Evolutionary conservation across 2,329 filamentous ascomycete genomes (phyloP), one percentile per base, ranked within the genome.

Genomic region (Diaporthe destruens): DNA sequence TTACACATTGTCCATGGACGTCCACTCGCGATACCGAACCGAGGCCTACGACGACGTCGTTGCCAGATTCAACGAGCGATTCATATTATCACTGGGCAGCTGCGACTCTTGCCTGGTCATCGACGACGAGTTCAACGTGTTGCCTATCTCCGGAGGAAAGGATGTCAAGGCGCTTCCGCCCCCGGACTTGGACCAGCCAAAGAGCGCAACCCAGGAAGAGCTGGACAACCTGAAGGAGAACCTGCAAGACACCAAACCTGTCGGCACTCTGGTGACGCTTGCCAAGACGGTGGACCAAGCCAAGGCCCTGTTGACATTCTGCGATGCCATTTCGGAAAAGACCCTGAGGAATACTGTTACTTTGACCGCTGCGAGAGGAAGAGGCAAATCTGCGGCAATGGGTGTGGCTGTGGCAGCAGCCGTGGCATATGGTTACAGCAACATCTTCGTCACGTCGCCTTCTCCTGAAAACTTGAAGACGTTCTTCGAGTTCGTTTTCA

Each of bases 391-490:
- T 25, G 97, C 96, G 23, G 96, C 96, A 34, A 89, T 99, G 78
- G 96, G 96, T 83, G 92, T 99, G 67, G 95, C 96, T 3, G 93
- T 99, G 55, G 96, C 96, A 4, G 95, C 96, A 3, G 97, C 97
- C 1, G 90, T 99, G 56, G 96, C 96, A 1, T 94, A 98, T 80
- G 96, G 96, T 34, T 99, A 99, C 84, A 98, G 95, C 86, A 99
- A 99, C 82, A 98, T 99, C 78, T 99, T 99, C 84, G 98, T 99
- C 80, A 99, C 96, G 1, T 98, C 96, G 1, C 96, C 96, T 0
- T 98, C 94, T 74, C 96, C 96, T 0, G 97, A 99, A 84, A 99
- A 99, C 84, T 87, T 99, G 87, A 99, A 98, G 85, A 99, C 96
- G 0, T 87, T 99, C 9, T 99, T 99, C 80, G 95, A 99, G 79